Conservation (phyloP, 2,329 filamentous ascomycete genomes). For the Amylocarpus encephaloides region DNA sequence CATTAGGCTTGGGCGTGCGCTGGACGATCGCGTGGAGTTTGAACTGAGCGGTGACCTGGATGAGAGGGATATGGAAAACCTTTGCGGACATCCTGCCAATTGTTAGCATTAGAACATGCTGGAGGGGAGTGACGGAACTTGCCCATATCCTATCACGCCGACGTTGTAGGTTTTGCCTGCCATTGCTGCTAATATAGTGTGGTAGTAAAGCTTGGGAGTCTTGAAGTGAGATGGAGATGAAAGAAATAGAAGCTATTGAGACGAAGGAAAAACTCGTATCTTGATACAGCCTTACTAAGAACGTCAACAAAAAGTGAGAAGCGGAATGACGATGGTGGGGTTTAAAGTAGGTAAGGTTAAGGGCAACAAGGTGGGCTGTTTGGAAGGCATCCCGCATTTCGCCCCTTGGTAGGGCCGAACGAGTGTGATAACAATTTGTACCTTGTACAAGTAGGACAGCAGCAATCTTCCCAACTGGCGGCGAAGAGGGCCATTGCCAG, state of each 20-base stretch:
- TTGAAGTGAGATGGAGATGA: not conserved
- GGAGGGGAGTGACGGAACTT: constrained; percentile 6
- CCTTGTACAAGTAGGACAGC: too few species aligned
- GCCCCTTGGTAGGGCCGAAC: too few species aligned
- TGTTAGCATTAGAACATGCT: constrained; percentile 7
- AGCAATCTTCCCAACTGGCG: too few species aligned
- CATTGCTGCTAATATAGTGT: constrained; percentile 15
- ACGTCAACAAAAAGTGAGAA: not conserved
- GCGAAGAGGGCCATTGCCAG: too few species aligned
- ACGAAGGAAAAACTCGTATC: not conserved
- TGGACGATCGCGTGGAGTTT: constrained; percentile 71
- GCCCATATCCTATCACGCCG: constrained; percentile 52
- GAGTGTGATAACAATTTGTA: not conserved
- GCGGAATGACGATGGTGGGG: constrained; percentile 3
- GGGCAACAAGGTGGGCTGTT: not conserved
- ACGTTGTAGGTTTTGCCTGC: constrained; percentile 44
- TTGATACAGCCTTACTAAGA: not conserved
- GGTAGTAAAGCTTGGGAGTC: not conserved
- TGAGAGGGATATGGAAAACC: constrained; percentile 78
- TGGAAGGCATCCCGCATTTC: too few species aligned
- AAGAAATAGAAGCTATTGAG: not conserved
- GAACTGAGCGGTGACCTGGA: constrained; percentile 56
- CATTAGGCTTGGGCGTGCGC: constrained; percentile 55
- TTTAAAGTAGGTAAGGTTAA: not conserved
- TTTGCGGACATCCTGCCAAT: constrained; percentile 56